phyloP scores from a whole-genome alignment of 2,329 filamentous ascomycete genomes.

The Neocucurbitaria cava region DNA sequence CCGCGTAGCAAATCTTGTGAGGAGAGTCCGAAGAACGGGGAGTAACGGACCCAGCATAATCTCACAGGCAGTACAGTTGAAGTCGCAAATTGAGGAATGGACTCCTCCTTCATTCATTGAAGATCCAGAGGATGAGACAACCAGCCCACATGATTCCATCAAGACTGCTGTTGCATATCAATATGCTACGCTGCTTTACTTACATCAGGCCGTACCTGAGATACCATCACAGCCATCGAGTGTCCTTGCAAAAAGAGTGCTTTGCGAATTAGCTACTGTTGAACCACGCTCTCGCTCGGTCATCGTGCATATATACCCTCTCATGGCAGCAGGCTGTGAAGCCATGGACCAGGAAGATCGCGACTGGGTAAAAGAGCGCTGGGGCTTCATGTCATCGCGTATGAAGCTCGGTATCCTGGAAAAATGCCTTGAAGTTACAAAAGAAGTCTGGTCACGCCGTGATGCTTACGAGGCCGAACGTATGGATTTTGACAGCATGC shows the following conservation, averaged over 20 bases:
- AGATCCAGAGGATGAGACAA: slow-evolving; percentile 68
- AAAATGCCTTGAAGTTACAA: slow-evolving; percentile 68
- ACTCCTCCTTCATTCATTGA: slow-evolving; percentile 65
- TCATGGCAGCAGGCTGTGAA: slow-evolving; percentile 72
- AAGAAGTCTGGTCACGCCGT: slow-evolving; percentile 70
- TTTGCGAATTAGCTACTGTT: slow-evolving; percentile 69
- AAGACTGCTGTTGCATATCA: slow-evolving; percentile 73
- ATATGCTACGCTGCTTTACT: slow-evolving; percentile 69
- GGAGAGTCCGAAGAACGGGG: slow-evolving; percentile 62
- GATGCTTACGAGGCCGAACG: slow-evolving; percentile 58
- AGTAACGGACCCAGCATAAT: slow-evolving; percentile 68
- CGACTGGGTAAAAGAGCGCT: slow-evolving; percentile 69
- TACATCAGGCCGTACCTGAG: slow-evolving; percentile 73
- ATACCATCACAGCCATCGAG: slow-evolving; percentile 66
- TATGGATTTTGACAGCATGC: slow-evolving; percentile 8
- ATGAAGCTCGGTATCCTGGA: slow-evolving; percentile 74
- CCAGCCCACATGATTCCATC: slow-evolving; percentile 68
- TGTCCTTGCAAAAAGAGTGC: slow-evolving; percentile 66
- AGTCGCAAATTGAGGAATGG: slow-evolving; percentile 67
- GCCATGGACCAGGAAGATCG: slow-evolving; percentile 65
- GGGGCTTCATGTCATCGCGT: slow-evolving; percentile 65
- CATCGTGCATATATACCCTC: slow-evolving; percentile 74
- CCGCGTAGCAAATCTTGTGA: slow-evolving; percentile 69
- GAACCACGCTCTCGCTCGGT: slow-evolving; percentile 67
- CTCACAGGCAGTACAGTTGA: slow-evolving; percentile 67